Conservation (phyloP, 1,284 basidiomycete genomes). For the Xerocomus minutiporus region DNA sequence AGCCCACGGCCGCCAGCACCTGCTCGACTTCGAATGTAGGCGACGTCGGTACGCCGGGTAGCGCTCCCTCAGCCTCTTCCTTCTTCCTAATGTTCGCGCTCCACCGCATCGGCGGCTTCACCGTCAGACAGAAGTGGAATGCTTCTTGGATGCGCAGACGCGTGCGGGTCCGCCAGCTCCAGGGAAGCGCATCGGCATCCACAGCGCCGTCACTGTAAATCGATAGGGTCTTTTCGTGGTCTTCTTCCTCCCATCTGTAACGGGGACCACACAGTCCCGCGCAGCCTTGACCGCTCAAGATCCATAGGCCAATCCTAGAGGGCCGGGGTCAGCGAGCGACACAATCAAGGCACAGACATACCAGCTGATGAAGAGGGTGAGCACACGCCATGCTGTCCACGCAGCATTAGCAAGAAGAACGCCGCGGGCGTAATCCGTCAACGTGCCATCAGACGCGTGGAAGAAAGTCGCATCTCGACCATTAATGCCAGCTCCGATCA, state of each 20-base stretch:
- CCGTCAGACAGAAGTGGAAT: conserved; percentile 72
- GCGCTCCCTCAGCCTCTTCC: conserved; percentile 31
- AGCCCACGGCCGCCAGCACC: conserved; percentile 66
- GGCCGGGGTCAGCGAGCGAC: conserved; percentile 1
- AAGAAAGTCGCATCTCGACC: conserved; percentile 72
- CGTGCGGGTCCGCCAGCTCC: conserved; percentile 73
- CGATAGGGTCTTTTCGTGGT: conserved; percentile 55
- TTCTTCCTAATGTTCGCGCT: conserved; percentile 33
- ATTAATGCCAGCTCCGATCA: conserved; percentile 46
- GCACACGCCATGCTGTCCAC: conserved; percentile 67
- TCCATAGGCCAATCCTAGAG: conserved; percentile 66
- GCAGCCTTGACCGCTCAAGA: conserved; percentile 66
- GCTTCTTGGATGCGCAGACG: conserved; percentile 70
- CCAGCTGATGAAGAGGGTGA: conserved; percentile 66
- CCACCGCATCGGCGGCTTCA: conserved; percentile 35
- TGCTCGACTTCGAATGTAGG: conserved; percentile 56
- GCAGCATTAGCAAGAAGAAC: conserved; percentile 72
- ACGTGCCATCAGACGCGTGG: conserved; percentile 51
- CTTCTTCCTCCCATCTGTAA: conserved; percentile 76
- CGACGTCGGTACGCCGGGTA: conserved; percentile 25
- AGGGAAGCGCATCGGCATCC: conserved; percentile 52
- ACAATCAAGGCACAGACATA: conserved; percentile 23
- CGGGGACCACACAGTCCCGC: conserved; percentile 79
- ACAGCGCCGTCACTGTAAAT: conserved; percentile 45
- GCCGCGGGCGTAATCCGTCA: conserved; percentile 69